Evolutionary conservation across 495 filamentous ascomycete genomes (phyloP), one percentile per base, ranked within the genome.

Genomic region (Darksidea phi): DNA sequence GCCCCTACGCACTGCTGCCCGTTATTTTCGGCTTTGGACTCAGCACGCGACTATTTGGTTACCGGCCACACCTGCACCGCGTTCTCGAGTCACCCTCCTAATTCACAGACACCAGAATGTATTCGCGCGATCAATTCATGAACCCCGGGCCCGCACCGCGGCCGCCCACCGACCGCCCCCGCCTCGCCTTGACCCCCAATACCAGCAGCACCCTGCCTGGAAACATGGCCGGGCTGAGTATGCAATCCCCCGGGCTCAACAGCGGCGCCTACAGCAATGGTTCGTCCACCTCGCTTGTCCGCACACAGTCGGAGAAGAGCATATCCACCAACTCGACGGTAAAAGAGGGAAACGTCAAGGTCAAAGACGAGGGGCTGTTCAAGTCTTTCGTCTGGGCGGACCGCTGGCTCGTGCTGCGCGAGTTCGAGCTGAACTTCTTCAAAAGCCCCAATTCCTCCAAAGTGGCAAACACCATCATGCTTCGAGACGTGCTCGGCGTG

Each of bases 121-220:
- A 78, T 67, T 61, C 71, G 1, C 72, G 74, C 41, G 72, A 71
- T 46, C 76, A 78, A 48, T 98, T 98, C 76, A 94, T 97, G 88
- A 97, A 97, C 71, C 91, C 94, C 57, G 90, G 94, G 48, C 93
- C 94, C 47, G 93, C 94, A 55, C 94, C 94, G 45, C 85, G 88
- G 62, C 94, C 94, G 47, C 94, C 94, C 13, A 86, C 84, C 38
- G 88, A 93, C 67, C 86, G 88, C 59, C 88, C 90, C 55, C 88
- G 69, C 47, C 83, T 95, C 61, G 86, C 85, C 56, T 77, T 92
- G 24, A 91, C 87, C 43, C 86, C 88, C 50, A 77, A 80, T 34
- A 86, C 80, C 58, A 77, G 79, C 57, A 48, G 25, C 25, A 88
- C 84, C 67, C 80, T 89, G 38, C 87, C 89, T 37, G 87, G 88